These are phyloP conservation scores for Dactylonectria estremocensis DNA, from an alignment of 2,329 filamentous ascomycete genomes.

Conservation along the genomic window DNA sequence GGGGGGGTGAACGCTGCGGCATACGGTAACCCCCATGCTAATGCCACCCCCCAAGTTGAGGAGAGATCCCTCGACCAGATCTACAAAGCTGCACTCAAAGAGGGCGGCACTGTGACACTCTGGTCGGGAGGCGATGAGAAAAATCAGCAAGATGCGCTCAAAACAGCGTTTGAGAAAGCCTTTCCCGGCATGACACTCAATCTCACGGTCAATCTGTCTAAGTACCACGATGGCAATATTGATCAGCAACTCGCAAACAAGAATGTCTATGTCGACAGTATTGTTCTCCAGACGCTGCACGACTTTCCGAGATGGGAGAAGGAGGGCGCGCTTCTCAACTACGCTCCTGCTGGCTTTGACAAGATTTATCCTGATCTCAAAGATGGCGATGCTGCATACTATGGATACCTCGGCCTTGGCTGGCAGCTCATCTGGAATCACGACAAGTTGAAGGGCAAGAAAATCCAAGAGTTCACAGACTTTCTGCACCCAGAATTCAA, in stretches of 20 bases:
- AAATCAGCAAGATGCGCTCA: conserved; percentile 56
- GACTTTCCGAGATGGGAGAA: conserved; percentile 64
- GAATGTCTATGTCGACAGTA: conserved; percentile 59
- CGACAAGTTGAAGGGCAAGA: too few relatives aligned
- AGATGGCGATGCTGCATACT: conserved; percentile 56
- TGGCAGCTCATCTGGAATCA: conserved; percentile 52
- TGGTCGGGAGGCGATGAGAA: conserved; percentile 64
- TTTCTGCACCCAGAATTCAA: too few relatives aligned
- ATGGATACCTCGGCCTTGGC: conserved; percentile 47
- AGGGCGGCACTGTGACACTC: conserved; percentile 61
- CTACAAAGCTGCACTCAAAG: conserved; percentile 63
- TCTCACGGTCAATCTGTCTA: conserved; percentile 67
- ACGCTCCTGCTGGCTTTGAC: conserved; percentile 61
- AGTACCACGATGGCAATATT: conserved; percentile 66
- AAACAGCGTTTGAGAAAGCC: conserved; percentile 58
- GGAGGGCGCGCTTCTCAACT: conserved; percentile 60
- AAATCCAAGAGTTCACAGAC: too few relatives aligned
- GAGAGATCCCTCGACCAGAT: conserved; percentile 64
- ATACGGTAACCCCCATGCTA: conserved; percentile 24
- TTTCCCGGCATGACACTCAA: conserved; percentile 68
- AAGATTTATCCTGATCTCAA: conserved; percentile 56
- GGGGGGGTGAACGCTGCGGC: too few relatives aligned
- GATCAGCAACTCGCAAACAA: conserved; percentile 59
- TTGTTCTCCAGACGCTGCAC: conserved; percentile 63
- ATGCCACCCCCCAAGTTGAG: conserved; percentile 49